Percentiles rank a stretch among this genome's conserved stretches.
Conservation (phyloP, 2,329 filamentous ascomycete genomes). For the Cladobotryum mycophilum region DNA sequence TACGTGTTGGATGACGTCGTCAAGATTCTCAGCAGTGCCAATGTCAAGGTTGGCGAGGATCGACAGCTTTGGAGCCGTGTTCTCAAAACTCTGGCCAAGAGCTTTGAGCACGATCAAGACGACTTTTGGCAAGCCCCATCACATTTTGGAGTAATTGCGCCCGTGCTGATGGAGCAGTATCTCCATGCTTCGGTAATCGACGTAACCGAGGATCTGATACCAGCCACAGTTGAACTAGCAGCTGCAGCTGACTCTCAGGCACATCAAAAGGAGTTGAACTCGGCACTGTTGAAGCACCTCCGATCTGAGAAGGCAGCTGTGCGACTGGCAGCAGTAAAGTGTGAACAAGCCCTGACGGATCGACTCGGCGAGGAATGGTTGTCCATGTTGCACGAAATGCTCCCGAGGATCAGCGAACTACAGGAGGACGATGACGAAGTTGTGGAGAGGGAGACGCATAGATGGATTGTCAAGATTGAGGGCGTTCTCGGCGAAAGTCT, state of each 20-base stretch:
- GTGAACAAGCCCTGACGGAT: conserved; percentile 73
- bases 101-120: conserved; percentile 85
- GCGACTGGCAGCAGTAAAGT: conserved; percentile 74
- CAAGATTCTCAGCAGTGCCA: conserved; percentile 47
- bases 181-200: conserved; percentile 39
- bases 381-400: conserved; percentile 83
- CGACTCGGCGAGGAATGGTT: conserved; percentile 90
- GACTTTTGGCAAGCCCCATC: conserved; percentile 92
- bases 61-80: conserved; percentile 61
- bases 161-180: conserved; percentile 64
- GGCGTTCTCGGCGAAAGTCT: conserved; percentile 82
- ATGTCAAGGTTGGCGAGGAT: conserved; percentile 45
- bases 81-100: conserved; percentile 64
- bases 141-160: conserved; percentile 70
- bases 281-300: conserved; percentile 68
- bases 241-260: conserved; percentile 75
- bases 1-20: conserved; percentile 75
- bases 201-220: conserved; percentile 53
- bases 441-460: conserved; percentile 82
- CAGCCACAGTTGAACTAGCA: conserved; percentile 73
- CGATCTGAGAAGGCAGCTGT: conserved; percentile 65
- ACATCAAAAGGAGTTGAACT: conserved; percentile 87
- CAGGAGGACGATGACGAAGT: conserved; percentile 94
- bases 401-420: conserved; percentile 91
- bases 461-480: conserved; percentile 89